A percentile compares a stretch with the other conserved stretches of the same genome.
These are phyloP conservation scores for Chionographis japonica DNA, from an alignment of 106 monocot species.

Conservation along the genomic window DNA sequence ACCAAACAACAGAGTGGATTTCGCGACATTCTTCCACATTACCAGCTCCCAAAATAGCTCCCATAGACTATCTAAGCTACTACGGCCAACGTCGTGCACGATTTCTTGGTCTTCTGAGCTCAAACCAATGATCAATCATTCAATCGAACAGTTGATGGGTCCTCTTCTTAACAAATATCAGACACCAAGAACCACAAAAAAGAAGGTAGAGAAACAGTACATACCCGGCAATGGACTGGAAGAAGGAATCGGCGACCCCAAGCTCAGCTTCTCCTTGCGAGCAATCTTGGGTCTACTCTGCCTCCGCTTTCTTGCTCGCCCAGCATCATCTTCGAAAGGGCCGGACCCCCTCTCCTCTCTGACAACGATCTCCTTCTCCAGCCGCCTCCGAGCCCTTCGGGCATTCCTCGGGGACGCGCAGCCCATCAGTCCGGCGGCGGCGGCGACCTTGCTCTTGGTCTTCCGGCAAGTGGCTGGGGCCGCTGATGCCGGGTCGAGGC, in stretches of 20 bases:
- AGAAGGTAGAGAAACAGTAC: not conserved
- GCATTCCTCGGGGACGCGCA: conserved; percentile 50
- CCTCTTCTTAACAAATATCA: not conserved
- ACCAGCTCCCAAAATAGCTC: conserved; percentile 52
- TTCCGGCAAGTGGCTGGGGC: conserved; percentile 12
- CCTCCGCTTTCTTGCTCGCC: conserved; percentile 36
- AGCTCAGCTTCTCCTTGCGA: conserved; percentile 20
- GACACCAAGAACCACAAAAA: not conserved
- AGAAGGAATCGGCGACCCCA: conserved; percentile 7
- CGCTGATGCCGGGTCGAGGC: conserved; percentile 17
- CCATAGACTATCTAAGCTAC: conserved; percentile 16
- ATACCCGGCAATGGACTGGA: conserved; percentile 22
- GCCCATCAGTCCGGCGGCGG: conserved; percentile 10
- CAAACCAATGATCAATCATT: not conserved
- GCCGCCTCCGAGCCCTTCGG: conserved; percentile 31
- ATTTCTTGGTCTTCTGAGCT: conserved; percentile 4
- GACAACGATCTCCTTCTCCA: conserved; percentile 48
- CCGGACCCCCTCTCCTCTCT: conserved; percentile 26
- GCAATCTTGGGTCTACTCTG: conserved; percentile 13
- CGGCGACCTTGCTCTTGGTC: conserved; percentile 27
- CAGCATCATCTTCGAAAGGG: conserved; percentile 20
- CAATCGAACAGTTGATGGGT: not conserved
- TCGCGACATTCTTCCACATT: conserved; percentile 83
- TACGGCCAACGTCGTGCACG: not conserved
- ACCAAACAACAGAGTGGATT: conserved; percentile 87